Percentiles rank a stretch among this genome's conserved stretches.
phyloP scores from a whole-genome alignment of 148 eudicot genomes.

The Chenopodium album region DNA sequence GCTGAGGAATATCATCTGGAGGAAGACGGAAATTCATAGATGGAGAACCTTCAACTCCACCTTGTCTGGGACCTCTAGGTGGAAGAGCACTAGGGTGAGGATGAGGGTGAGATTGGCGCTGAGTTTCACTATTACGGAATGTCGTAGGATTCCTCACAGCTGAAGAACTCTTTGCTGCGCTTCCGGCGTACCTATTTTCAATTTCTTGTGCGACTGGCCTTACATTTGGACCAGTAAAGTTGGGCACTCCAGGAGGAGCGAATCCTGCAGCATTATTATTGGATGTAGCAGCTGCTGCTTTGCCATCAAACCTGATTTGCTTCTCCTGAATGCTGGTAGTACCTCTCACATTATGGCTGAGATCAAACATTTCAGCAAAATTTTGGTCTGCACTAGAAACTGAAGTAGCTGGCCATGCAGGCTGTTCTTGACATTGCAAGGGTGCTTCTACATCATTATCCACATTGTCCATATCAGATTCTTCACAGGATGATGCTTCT shows the following conservation, averaged over 20 bases:
- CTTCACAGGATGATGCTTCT: constrained; percentile 19
- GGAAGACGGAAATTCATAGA: constrained; percentile 13
- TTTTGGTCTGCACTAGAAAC: constrained; percentile 22
- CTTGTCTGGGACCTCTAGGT: constrained; percentile 14
- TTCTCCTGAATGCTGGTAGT: constrained; percentile 8
- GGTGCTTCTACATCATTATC: constrained; percentile 23
- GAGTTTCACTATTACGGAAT: constrained; percentile 23
- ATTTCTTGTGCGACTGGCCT: constrained; percentile 19
- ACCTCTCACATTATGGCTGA: constrained; percentile 6
- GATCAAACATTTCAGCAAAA: constrained; percentile 26
- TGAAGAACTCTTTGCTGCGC: constrained; percentile 18
- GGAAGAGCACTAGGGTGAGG: constrained; percentile 11
- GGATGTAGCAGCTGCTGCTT: constrained; percentile 8
- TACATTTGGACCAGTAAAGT: constrained; percentile 20
- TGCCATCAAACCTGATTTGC: constrained; percentile 13
- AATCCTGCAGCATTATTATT: constrained; percentile 11
- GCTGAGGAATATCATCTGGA: constrained; percentile 13
- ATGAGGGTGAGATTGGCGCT: constrained; percentile 14
- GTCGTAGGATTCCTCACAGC: constrained; percentile 20
- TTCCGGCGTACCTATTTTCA: constrained; percentile 48
- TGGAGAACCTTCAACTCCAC: constrained; percentile 12
- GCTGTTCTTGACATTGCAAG: constrained; percentile 16
- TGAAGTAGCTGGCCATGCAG: constrained; percentile 25
- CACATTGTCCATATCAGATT: constrained; percentile 28
- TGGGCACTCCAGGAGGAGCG: constrained; percentile 12